Percentiles rank a stretch among this genome's conserved stretches.
phyloP scores from a whole-genome alignment of 305 asterid species.

The Fraxinus nigra region DNA sequence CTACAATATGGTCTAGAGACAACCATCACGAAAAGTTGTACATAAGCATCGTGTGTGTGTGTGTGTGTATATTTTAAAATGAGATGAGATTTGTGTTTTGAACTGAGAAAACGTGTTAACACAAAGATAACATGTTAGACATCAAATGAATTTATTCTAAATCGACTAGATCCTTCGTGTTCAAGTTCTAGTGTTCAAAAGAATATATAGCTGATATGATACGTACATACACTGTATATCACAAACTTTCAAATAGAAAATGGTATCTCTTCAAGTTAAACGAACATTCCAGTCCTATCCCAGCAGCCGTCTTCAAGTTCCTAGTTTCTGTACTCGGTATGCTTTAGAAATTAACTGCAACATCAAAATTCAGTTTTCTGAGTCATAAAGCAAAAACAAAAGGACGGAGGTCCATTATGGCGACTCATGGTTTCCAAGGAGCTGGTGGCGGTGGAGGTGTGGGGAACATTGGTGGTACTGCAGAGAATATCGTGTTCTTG shows the following conservation, averaged over 20 bases:
- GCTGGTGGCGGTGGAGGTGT: constrained; percentile 98
- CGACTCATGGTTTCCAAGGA: constrained; percentile 83
- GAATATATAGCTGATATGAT: constrained; percentile 17
- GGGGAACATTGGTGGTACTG: constrained; percentile 96
- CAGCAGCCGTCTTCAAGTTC: background rate
- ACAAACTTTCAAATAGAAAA: constrained; percentile 11
- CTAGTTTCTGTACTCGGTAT: background rate
- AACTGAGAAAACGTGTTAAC: background rate
- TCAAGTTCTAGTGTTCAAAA: constrained; percentile 19
- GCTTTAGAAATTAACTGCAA: background rate
- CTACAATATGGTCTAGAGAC: background rate
- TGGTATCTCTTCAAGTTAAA: background rate
- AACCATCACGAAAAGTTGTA: background rate
- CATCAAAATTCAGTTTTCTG: constrained; percentile 20
- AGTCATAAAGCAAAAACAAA: constrained; percentile 28
- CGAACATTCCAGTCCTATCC: background rate
- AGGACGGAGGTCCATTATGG: background rate
- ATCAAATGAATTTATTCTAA: background rate
- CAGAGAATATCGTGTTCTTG: constrained; percentile 88
- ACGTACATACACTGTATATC: constrained; percentile 22
- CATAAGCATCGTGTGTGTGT: background rate
- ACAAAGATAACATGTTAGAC: background rate
- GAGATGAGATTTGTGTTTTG: background rate
- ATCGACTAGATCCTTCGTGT: background rate
- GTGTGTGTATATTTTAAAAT: background rate